Evolutionary conservation across 148 eudicot species (phyloP).

Genomic region (Cornus florida): DNA sequence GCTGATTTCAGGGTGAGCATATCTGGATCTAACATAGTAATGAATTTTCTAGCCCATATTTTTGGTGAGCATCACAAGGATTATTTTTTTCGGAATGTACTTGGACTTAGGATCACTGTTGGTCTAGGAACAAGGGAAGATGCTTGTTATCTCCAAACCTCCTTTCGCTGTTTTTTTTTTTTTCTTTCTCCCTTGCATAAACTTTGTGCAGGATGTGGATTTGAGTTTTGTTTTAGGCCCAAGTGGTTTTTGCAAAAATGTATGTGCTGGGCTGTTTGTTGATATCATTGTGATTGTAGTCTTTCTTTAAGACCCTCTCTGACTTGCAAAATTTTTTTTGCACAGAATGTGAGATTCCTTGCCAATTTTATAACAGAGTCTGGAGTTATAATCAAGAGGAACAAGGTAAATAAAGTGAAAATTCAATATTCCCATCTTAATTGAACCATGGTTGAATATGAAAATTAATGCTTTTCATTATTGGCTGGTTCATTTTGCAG

Average conservation of each 20-base stretch:
- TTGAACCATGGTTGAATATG: background rate
- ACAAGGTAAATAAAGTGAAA: constrained; percentile 50
- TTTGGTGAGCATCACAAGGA: background rate
- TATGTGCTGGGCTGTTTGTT: background rate
- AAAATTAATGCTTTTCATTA: background rate
- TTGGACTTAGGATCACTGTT: background rate
- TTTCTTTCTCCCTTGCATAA: background rate
- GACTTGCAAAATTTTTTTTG: background rate
- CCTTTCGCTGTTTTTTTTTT: too few species aligned
- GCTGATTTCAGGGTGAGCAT: constrained; percentile 93
- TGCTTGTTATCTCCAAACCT: background rate
- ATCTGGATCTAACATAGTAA: background rate
- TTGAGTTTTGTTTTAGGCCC: background rate
- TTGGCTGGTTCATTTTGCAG: constrained; percentile 30
- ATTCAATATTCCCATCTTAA: background rate
- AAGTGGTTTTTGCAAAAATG: background rate
- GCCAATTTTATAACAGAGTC: constrained; percentile 93
- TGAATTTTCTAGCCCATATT: background rate
- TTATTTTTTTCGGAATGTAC: background rate
- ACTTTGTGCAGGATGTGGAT: background rate
- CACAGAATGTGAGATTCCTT: constrained; percentile 83
- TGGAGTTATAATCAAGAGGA: constrained; percentile 84
- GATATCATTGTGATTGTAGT: too few species aligned
- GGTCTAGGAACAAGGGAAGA: background rate
- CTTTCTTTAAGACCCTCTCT: background rate